Base-by-base conservation (phyloP, 257 asterid genomes). In the Primulina eburnea region DNA sequence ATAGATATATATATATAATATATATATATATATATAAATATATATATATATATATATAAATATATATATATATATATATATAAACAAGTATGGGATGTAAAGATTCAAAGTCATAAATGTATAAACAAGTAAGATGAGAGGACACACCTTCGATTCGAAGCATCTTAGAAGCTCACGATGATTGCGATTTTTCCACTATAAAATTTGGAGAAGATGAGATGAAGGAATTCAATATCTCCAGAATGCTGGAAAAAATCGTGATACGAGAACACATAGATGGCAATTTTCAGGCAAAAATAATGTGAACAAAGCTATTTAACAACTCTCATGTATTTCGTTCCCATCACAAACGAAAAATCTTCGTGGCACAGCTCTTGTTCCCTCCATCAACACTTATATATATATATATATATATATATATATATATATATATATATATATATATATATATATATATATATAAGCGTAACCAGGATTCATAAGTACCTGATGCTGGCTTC, bases 91-190 rank as follows among this genome's bases (percentile, higher is more conserved):
- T 34, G 38, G 34, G 38, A 34, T 6, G 16, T 40, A 11, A 35
- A 26, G 4, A 37, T 9, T 62, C 18, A 68, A 64, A 5, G 55
- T 38, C 67, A 65, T 0, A 3, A 10, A 34, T 18, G 60, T 14
- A 58, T 16, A 8, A 38, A 30, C 55, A 21, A n/a, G 21, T 28
- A 29, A 16, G 53, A 21, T 11, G 11, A 58, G 67, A 68, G 67
- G 5, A 62, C 69, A 65, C 26, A 82, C 83, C 86, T 77, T 40
- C 58, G 16, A 57, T 30, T 52, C n/a, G 79, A 69, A 73, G 37
- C 60, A 66, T n/a, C 34, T 47, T 20, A 26, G 70, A 40, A 64
- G 34, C 61, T 71, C 7, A 14, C 68, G 14, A 20, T 35, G 64
- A 69, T 28, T 20, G 47, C 34, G 34, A 30, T 50, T 43, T 11